Evolutionary conservation across 139 green algal genomes (phyloP).

Genomic region (Nannochloris sp.): DNA sequence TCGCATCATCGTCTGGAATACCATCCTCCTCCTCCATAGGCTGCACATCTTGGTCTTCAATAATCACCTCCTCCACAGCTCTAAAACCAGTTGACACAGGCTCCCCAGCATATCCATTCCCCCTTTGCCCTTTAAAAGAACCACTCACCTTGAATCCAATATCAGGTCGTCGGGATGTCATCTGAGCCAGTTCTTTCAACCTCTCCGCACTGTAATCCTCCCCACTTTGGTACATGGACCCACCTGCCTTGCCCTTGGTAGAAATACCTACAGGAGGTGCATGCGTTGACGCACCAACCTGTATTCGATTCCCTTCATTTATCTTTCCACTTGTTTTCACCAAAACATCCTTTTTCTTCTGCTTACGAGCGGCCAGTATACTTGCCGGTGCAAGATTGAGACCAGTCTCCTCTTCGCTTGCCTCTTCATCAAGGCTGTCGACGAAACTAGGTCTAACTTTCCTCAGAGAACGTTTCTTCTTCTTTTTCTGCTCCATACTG

Average conservation of each 20-base stretch:
- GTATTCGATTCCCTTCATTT: background rate
- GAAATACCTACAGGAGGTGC: background rate
- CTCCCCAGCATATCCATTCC: background rate
- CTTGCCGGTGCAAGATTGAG: constrained; percentile 1
- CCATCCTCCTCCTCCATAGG: background rate
- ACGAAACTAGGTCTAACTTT: background rate
- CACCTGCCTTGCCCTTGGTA: too few species aligned
- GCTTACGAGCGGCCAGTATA: background rate
- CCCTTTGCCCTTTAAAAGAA: background rate
- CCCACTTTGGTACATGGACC: too few species aligned
- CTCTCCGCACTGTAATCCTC: constrained; percentile 44
- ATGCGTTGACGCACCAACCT: constrained; percentile 1
- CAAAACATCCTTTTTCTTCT: background rate
- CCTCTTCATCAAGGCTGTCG: background rate
- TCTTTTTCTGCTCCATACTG: too few species aligned
- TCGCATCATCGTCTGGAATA: constrained; percentile 55
- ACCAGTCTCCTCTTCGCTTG: background rate
- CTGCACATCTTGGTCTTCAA: background rate
- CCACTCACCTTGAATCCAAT: constrained; percentile 8
- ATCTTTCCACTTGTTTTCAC: background rate
- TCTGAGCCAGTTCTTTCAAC: constrained; percentile 40
- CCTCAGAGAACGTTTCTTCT: background rate
- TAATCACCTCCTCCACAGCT: constrained; percentile 26
- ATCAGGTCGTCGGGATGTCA: background rate
- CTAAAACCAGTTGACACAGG: background rate